phyloP scores from a whole-genome alignment of 768 basidiomycete genomes.

The Lactarius deliciosus region DNA sequence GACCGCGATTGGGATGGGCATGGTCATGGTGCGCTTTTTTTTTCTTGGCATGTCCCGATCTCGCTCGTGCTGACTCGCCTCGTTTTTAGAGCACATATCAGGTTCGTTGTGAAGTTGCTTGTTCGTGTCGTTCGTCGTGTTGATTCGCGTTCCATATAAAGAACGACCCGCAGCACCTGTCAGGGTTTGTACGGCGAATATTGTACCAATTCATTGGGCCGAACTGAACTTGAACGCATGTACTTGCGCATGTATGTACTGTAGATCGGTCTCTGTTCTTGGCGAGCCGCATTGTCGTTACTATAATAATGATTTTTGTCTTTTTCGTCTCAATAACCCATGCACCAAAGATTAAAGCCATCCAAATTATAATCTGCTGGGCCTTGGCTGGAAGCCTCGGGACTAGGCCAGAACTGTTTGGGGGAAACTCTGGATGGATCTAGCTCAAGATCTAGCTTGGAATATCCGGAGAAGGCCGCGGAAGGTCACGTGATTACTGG shows the following conservation, averaged over 20 bases:
- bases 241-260: too few species aligned
- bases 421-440: too few species aligned
- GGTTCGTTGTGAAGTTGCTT: slow-evolving; percentile 34
- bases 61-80: slow-evolving; percentile 17
- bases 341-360: too few species aligned
- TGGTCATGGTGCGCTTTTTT: slow-evolving; percentile 72
- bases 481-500: not conserved
- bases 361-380: too few species aligned
- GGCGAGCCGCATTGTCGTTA: not conserved
- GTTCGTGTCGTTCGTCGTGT: not conserved
- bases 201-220: slow-evolving; percentile 90
- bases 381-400: too few species aligned
- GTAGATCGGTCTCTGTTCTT: not conserved
- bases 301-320: not conserved
- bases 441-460: too few species aligned
- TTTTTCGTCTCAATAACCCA: not conserved
- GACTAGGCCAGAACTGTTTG: too few species aligned
- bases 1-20: slow-evolving; percentile 78
- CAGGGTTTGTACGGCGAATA: slow-evolving; percentile 75
- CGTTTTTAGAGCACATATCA: slow-evolving; percentile 55
- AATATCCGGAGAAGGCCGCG: too few species aligned
- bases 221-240: slow-evolving; percentile 52
- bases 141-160: slow-evolving; percentile 26
- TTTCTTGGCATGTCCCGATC: not conserved
- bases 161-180: slow-evolving; percentile 81